These are phyloP conservation scores for Aspergillus pseudonomiae DNA, from an alignment of 2,329 filamentous ascomycete species.

Conservation along the genomic window DNA sequence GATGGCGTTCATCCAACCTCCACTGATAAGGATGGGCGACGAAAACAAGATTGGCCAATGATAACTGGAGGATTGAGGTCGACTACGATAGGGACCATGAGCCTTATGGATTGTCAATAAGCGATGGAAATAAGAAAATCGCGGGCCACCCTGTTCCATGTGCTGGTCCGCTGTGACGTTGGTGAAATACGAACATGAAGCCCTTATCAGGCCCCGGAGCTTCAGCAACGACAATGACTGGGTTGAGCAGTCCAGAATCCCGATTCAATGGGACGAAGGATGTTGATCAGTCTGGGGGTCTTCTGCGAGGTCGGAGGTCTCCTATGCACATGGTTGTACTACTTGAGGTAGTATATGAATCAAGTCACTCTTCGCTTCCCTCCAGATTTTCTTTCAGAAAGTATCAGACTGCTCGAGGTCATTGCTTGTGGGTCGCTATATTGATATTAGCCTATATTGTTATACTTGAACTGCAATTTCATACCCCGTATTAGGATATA, in stretches of 20 bases:
- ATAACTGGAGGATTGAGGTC: background rate
- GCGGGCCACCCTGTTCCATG: background rate
- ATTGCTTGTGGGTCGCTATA: background rate
- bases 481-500: background rate
- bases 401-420: background rate
- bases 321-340: background rate
- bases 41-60: conserved; percentile 9
- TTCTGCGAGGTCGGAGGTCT: conserved; percentile 24
- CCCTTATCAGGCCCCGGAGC: conserved; percentile 2
- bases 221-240: background rate
- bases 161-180: background rate
- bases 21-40: conserved; percentile 11
- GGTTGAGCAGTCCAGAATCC: background rate
- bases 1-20: background rate
- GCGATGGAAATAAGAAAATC: background rate
- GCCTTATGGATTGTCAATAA: conserved; percentile 5
- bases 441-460: too few species aligned
- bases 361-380: background rate
- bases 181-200: background rate
- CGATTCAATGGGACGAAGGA: background rate
- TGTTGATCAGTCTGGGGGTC: conserved; percentile 13
- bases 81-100: background rate
- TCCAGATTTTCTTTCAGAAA: background rate
- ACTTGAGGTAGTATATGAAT: conserved; percentile 1
- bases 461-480: background rate